Conservation (phyloP, 2,329 filamentous ascomycete genomes). For the Ilyonectria robusta region DNA sequence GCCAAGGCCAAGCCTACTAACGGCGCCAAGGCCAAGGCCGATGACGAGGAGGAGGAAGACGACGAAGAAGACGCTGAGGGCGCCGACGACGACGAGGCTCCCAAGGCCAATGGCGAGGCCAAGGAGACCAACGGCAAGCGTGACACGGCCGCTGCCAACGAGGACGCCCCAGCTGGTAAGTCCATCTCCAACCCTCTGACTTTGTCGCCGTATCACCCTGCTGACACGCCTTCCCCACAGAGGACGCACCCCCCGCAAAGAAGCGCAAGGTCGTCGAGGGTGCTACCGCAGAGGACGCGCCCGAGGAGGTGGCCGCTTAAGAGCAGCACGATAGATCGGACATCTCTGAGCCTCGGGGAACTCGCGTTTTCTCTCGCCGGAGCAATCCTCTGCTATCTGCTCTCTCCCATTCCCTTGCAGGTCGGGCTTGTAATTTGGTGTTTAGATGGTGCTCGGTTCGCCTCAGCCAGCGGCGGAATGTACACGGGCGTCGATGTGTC, state of each 20-base stretch:
- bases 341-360: background rate
- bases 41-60: conserved; percentile 52
- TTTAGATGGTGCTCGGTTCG: conserved; percentile 26
- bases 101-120: conserved; percentile 45
- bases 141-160: conserved; percentile 19
- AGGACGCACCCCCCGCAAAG: conserved; percentile 25
- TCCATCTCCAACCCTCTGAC: background rate
- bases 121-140: conserved; percentile 40
- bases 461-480: conserved; percentile 9
- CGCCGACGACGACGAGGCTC: conserved; percentile 45
- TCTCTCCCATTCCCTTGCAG: conserved; percentile 12
- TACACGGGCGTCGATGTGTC: conserved; percentile 5
- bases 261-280: conserved; percentile 35
- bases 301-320: conserved; percentile 29
- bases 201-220: background rate
- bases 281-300: conserved; percentile 38
- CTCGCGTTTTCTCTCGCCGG: background rate
- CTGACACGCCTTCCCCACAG: conserved; percentile 8
- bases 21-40: conserved; percentile 52
- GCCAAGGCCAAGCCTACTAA: background rate
- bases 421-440: conserved; percentile 21
- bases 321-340: background rate
- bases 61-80: conserved; percentile 50
- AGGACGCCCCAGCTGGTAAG: conserved; percentile 20
- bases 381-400: background rate